Conservation (phyloP, 306 rosid species). For the cucumber (Cucumis sativus) region DNA sequence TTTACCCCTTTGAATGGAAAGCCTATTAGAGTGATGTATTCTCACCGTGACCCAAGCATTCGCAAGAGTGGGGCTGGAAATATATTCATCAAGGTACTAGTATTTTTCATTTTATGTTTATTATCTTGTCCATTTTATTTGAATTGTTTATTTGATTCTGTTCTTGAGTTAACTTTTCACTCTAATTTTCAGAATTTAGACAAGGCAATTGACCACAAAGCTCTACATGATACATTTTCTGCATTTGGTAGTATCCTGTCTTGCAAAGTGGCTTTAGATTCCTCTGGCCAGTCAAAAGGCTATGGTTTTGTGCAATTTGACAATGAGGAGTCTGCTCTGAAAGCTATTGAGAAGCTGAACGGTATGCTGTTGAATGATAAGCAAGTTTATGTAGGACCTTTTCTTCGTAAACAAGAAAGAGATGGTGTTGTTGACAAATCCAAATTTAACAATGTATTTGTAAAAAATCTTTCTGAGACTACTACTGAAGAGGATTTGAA, state of each 20-base stretch:
- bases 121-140: not conserved
- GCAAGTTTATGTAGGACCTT: constrained; percentile 29
- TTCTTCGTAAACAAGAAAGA: constrained; percentile 26
- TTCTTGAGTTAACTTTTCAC: not conserved
- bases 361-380: constrained; percentile 27
- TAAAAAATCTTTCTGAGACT: constrained; percentile 19
- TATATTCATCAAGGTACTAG: constrained; percentile 24
- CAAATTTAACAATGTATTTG: constrained; percentile 25
- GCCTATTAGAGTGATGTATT: constrained; percentile 26
- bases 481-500: constrained; percentile 21
- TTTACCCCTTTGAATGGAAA: constrained; percentile 21
- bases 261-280: constrained; percentile 24
- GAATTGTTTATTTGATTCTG: not conserved
- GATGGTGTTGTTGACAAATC: constrained; percentile 14
- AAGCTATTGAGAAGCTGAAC: constrained; percentile 21
- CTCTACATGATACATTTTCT: constrained; percentile 29
- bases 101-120: not conserved
- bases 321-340: constrained; percentile 16
- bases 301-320: constrained; percentile 33
- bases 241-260: constrained; percentile 23
- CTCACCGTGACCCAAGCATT: constrained; percentile 24
- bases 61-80: constrained; percentile 29
- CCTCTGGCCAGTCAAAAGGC: constrained; percentile 28
- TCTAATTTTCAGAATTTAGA: constrained; percentile 18
- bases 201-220: constrained; percentile 27